phyloP scores from a whole-genome alignment of 495 filamentous ascomycete genomes.

The Xylona heveae region DNA sequence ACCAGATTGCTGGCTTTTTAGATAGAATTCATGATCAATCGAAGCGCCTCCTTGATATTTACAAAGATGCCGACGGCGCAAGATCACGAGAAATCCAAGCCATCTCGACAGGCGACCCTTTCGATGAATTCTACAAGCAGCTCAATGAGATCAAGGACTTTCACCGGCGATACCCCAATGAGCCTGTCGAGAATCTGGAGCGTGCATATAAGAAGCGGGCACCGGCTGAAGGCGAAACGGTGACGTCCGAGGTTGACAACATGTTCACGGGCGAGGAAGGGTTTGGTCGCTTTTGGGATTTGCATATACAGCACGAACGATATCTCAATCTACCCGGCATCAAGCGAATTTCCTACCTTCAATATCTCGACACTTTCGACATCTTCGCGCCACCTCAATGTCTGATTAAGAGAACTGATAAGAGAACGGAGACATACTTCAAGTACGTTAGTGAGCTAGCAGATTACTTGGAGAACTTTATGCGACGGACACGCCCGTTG shows the following conservation, averaged over 20 bases:
- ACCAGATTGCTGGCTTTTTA: slow-evolving; percentile 75
- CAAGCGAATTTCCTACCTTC: slow-evolving; percentile 67
- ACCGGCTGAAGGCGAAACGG: slow-evolving; percentile 39
- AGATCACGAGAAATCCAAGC: slow-evolving; percentile 61
- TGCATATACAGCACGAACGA: slow-evolving; percentile 62
- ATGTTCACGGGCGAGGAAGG: slow-evolving; percentile 94
- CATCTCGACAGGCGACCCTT: slow-evolving; percentile 70
- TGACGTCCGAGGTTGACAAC: slow-evolving; percentile 48
- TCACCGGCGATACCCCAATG: slow-evolving; percentile 79
- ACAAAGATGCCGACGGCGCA: slow-evolving; percentile 52
- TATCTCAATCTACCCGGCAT: slow-evolving; percentile 76
- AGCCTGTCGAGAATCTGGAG: slow-evolving; percentile 88
- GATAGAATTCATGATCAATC: slow-evolving; percentile 73
- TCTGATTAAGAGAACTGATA: slow-evolving; percentile 53
- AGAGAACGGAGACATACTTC: slow-evolving; percentile 81
- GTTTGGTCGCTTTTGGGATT: slow-evolving; percentile 75
- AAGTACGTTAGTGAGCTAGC: slow-evolving; percentile 62
- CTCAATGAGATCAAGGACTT: slow-evolving; percentile 62
- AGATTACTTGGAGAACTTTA: slow-evolving; percentile 67
- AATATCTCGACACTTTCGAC: slow-evolving; percentile 83
- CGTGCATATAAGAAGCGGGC: slow-evolving; percentile 63
- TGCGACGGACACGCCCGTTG: slow-evolving; percentile 58
- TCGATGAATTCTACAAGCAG: slow-evolving; percentile 83
- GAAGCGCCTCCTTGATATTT: slow-evolving; percentile 56
- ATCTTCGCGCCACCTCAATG: slow-evolving; percentile 51